Evolutionary conservation across 805 yeast genomes (phyloP).

Genomic region (Saccharomyces eubayanus): DNA sequence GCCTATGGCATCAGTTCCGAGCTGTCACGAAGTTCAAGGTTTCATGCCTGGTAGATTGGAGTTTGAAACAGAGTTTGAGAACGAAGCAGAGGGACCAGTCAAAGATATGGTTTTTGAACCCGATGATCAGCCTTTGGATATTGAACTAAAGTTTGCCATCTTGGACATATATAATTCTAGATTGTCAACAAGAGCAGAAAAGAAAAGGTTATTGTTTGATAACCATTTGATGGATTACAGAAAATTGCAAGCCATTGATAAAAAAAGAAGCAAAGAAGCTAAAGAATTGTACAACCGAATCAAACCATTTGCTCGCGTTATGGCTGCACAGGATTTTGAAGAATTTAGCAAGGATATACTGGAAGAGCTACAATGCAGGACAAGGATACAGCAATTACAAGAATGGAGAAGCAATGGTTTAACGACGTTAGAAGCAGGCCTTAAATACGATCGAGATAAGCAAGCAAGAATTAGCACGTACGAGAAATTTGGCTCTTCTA

Average conservation of each 20-base stretch:
- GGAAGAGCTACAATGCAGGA: conserved; percentile 68
- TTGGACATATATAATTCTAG: conserved; percentile 85
- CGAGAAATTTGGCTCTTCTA: conserved; percentile 40
- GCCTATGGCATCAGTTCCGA: conserved; percentile 86
- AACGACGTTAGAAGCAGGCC: conserved; percentile 73
- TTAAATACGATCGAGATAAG: conserved; percentile 82
- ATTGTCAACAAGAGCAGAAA: conserved; percentile 84
- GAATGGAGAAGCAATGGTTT: conserved; percentile 90
- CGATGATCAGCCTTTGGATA: conserved; percentile 81
- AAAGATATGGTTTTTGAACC: conserved; percentile 95
- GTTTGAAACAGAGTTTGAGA: conserved; percentile 92
- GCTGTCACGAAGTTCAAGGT: conserved; percentile 95
- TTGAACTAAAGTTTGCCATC: conserved; percentile 80
- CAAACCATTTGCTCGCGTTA: conserved; percentile 72
- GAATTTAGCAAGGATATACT: conserved; percentile 64
- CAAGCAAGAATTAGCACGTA: conserved; percentile 53
- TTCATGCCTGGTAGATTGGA: conserved; percentile 98
- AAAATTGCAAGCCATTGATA: conserved; percentile 71
- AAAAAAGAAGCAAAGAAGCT: conserved; percentile 81
- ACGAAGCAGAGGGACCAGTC: conserved; percentile 89
- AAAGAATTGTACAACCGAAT: conserved; percentile 68
- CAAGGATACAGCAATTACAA: conserved; percentile 81
- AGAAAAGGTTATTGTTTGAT: conserved; percentile 71
- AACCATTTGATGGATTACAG: conserved; percentile 80
- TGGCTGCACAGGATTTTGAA: conserved; percentile 76